Evolutionary conservation across 2,329 filamentous ascomycete genomes (phyloP).

Genomic region (Diaporthe citri): DNA sequence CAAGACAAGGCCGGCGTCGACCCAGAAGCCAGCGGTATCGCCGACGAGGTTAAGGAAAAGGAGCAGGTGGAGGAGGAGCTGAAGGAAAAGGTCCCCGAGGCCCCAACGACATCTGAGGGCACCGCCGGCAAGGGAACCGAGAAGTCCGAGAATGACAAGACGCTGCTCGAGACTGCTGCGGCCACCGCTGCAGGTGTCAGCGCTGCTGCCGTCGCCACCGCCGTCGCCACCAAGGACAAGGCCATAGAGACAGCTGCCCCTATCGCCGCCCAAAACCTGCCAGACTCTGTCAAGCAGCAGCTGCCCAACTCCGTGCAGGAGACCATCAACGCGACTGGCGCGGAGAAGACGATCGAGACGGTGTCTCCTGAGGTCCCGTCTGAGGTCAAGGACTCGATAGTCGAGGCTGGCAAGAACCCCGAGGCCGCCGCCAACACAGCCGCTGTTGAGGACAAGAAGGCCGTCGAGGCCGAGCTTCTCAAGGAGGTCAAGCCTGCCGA

Average conservation of each 20-base stretch:
- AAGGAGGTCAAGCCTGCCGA: conserved; percentile 67
- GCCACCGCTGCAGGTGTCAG: conserved; percentile 52
- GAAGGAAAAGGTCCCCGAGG: conserved; percentile 73
- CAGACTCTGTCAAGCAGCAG: conserved; percentile 65
- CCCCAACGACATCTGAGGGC: conserved; percentile 69
- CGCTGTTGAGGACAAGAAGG: conserved; percentile 81
- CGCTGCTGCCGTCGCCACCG: conserved; percentile 44
- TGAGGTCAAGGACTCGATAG: conserved; percentile 70
- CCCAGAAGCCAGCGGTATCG: conserved; percentile 77
- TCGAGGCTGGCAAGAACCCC: conserved; percentile 70
- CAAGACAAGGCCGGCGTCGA: conserved; percentile 73
- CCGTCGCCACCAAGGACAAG: conserved; percentile 48
- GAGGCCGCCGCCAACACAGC: conserved; percentile 78
- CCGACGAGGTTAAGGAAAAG: conserved; percentile 78
- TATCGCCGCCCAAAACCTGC: conserved; percentile 61
- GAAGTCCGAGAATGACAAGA: conserved; percentile 62
- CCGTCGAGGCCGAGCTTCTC: conserved; percentile 80
- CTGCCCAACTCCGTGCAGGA: conserved; percentile 64
- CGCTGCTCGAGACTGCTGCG: conserved; percentile 55
- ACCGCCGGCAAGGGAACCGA: conserved; percentile 64
- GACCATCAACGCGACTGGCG: conserved; percentile 57
- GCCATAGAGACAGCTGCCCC: conserved; percentile 54
- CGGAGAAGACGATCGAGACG: conserved; percentile 58
- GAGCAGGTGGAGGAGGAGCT: conserved; percentile 78
- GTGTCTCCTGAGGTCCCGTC: conserved; percentile 65